Evolutionary conservation across 1,284 basidiomycete genomes (phyloP).

Genomic region (Ustilago shanxiensis): DNA sequence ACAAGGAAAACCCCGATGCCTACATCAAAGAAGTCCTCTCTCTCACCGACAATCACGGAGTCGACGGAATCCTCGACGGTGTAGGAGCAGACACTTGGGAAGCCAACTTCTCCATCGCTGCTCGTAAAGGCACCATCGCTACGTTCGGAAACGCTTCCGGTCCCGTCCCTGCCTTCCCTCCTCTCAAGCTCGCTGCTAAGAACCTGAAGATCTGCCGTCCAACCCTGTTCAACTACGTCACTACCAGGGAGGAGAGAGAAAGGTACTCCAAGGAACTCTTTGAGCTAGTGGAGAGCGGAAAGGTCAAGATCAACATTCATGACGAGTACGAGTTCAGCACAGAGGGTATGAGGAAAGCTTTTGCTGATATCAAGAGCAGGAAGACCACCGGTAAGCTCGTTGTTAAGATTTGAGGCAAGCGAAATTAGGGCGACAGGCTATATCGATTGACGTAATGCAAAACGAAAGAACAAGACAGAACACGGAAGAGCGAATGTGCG

Average conservation of each 20-base stretch:
- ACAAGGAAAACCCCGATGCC: slow-evolving; percentile 59
- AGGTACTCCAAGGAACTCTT: slow-evolving; percentile 80
- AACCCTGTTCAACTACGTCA: slow-evolving; percentile 71
- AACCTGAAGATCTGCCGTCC: slow-evolving; percentile 77
- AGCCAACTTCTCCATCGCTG: slow-evolving; percentile 81
- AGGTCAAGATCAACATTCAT: slow-evolving; percentile 80
- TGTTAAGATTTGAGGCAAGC: slow-evolving; percentile 44
- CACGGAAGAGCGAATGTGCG: background rate
- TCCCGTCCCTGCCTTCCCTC: slow-evolving; percentile 76
- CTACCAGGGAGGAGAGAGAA: slow-evolving; percentile 79
- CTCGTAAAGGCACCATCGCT: slow-evolving; percentile 75
- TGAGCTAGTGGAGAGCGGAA: slow-evolving; percentile 76
- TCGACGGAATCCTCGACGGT: slow-evolving; percentile 88
- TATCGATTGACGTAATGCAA: slow-evolving; percentile 1
- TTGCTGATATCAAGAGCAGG: slow-evolving; percentile 77
- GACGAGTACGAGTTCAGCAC: slow-evolving; percentile 81
- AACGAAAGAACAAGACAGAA: slow-evolving; percentile 7
- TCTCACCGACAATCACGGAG: slow-evolving; percentile 84
- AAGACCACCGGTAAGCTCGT: slow-evolving; percentile 63
- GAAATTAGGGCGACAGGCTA: background rate
- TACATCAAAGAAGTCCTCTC: slow-evolving; percentile 70
- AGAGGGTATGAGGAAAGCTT: slow-evolving; percentile 82
- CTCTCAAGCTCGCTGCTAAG: slow-evolving; percentile 82
- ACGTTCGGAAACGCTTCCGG: slow-evolving; percentile 93
- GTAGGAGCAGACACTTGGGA: slow-evolving; percentile 77